phyloP scores from a whole-genome alignment of 1,139 yeast species.

The Debaryomyces singareniensis region DNA sequence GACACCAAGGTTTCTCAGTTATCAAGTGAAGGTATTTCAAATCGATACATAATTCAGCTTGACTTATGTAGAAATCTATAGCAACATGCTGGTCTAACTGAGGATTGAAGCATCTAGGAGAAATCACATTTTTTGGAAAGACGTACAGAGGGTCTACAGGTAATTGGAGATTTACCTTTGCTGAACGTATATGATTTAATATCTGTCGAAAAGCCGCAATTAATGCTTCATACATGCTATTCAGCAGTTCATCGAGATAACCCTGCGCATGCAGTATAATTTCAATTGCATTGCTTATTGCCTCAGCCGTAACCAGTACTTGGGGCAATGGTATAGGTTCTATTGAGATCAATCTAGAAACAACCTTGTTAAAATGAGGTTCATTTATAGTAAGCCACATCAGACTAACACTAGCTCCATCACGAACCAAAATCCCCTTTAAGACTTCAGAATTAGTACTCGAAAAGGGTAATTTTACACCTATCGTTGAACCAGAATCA shows the following conservation, averaged over 20 bases:
- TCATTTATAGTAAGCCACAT: conserved; percentile 23
- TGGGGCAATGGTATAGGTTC: conserved; percentile 30
- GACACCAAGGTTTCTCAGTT: conserved; percentile 39
- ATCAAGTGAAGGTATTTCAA: conserved; percentile 32
- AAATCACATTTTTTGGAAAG: conserved; percentile 31
- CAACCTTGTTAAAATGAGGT: conserved; percentile 24
- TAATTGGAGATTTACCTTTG: conserved; percentile 33
- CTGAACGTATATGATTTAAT: conserved; percentile 22
- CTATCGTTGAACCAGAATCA: conserved; percentile 31
- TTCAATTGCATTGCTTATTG: conserved; percentile 26
- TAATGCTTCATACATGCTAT: conserved; percentile 15
- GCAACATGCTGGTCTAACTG: conserved; percentile 24
- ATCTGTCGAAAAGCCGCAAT: conserved; percentile 20
- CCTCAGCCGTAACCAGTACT: conserved; percentile 23
- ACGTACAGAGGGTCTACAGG: conserved; percentile 39
- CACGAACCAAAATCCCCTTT: conserved; percentile 37
- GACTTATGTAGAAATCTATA: conserved; percentile 36
- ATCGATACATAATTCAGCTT: conserved; percentile 41
- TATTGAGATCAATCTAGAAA: conserved; percentile 19
- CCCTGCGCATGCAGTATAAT: conserved; percentile 15
- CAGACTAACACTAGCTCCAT: conserved; percentile 33
- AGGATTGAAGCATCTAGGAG: conserved; percentile 25
- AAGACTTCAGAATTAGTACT: conserved; percentile 32
- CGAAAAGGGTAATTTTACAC: conserved; percentile 29
- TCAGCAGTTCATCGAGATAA: conserved; percentile 5